Percentiles rank a stretch among this genome's conserved stretches.
Evolutionary conservation across 257 asterid species (phyloP).

Genomic region (Nicotiana benthamiana): DNA sequence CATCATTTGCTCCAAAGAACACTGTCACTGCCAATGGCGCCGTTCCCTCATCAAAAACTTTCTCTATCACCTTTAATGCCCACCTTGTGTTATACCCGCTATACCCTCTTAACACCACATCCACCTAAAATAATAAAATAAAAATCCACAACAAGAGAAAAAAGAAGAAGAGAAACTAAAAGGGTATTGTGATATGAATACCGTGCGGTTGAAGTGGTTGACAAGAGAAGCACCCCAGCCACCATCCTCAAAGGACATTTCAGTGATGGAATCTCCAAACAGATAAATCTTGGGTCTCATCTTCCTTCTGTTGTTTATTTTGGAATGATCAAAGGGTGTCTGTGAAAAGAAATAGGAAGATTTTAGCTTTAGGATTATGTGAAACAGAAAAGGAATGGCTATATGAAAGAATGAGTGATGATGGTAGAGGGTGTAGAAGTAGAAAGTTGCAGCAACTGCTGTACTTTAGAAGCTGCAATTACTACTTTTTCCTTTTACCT

Average conservation of each 20-base stretch:
- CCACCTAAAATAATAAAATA: slow-evolving; percentile 35
- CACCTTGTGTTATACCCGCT: slow-evolving; percentile 88
- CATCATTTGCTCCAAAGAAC: slow-evolving; percentile 96
- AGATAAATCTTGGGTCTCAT: slow-evolving; percentile 86
- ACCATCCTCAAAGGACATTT: slow-evolving; percentile 49
- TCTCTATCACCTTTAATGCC: slow-evolving; percentile 56
- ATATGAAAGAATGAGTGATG: neutral
- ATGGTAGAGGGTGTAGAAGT: neutral
- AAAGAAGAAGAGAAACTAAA: neutral
- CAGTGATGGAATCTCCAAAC: slow-evolving; percentile 91
- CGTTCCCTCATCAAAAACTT: slow-evolving; percentile 33
- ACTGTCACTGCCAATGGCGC: slow-evolving; percentile 66
- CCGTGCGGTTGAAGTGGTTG: slow-evolving; percentile 61
- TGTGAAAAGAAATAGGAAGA: neutral
- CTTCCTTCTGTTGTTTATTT: neutral
- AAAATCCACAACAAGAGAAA: neutral
- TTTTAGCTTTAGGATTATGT: neutral
- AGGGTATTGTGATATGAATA: neutral
- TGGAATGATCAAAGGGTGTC: neutral
- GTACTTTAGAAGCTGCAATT: neutral
- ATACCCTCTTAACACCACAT: slow-evolving; percentile 83
- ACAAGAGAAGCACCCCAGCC: slow-evolving; percentile 94
- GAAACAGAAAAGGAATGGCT: neutral
- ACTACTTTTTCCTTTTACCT: neutral
- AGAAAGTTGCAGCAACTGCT: neutral